Evolutionary conservation across 768 basidiomycete genomes (phyloP).

Genomic region (Tylopilus subfusipes): DNA sequence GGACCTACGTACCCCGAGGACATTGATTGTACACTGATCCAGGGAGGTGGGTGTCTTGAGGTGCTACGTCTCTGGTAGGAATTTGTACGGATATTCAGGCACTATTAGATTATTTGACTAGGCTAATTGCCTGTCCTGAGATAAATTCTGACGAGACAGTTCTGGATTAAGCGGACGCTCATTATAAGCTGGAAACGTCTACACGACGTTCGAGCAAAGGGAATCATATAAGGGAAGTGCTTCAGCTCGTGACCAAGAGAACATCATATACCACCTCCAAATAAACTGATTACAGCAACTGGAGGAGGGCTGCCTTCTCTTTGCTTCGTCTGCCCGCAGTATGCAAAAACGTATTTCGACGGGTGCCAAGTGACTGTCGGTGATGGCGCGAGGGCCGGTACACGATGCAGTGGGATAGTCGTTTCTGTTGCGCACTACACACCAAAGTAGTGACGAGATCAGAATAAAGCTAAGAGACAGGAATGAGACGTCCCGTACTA

Average conservation of each 20-base stretch:
- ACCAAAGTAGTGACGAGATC: background rate
- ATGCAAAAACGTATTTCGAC: constrained; percentile 75
- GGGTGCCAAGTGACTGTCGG: constrained; percentile 82
- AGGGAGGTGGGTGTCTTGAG: background rate
- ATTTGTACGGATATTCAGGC: background rate
- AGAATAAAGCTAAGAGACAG: background rate
- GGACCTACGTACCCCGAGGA: constrained; percentile 19
- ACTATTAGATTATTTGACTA: too few species aligned
- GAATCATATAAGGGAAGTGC: background rate
- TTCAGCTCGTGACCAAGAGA: background rate
- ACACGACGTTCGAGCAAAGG: background rate
- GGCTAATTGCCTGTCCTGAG: too few species aligned
- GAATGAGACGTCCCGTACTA: constrained; percentile 44
- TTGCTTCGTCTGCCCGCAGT: constrained; percentile 71
- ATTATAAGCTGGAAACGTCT: background rate
- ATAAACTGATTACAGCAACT: constrained; percentile 67
- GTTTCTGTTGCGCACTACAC: constrained; percentile 78
- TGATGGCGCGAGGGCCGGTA: constrained; percentile 67
- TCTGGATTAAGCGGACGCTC: background rate
- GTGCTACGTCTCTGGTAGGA: background rate
- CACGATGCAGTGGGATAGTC: constrained; percentile 68
- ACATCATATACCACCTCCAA: constrained; percentile 47
- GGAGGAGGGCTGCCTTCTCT: constrained; percentile 65
- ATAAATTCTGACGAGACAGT: too few species aligned
- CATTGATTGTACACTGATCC: constrained; percentile 20